Conservation (phyloP, 371 early-diverging fungal genomes). For the Batrachochytrium dendrobatidis region DNA sequence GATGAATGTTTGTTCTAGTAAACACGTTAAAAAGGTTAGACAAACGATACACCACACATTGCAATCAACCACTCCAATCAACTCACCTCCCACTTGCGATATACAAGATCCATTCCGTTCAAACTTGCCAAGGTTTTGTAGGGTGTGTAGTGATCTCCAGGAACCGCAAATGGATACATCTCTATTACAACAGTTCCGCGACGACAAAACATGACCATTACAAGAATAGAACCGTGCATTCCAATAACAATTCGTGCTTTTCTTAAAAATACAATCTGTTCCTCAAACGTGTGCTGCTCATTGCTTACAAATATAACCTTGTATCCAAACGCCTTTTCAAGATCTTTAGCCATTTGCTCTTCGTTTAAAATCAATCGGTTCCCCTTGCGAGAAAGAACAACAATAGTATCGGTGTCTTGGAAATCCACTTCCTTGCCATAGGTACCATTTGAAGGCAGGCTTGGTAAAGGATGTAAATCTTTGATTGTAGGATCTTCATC, state of each 20-base stretch:
- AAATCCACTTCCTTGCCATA: not conserved
- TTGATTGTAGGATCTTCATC: constrained; percentile 18
- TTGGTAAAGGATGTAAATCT: no score
- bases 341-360: constrained; percentile 20
- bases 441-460: not conserved
- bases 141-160: constrained; percentile 42
- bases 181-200: constrained; percentile 41
- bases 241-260: constrained; percentile 38
- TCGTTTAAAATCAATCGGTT: constrained; percentile 47
- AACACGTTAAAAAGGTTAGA: not conserved
- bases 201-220: constrained; percentile 44
- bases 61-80: not conserved
- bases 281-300: constrained; percentile 40
- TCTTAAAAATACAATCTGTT: constrained; percentile 36
- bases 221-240: constrained; percentile 45
- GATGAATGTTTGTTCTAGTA: constrained; percentile 28
- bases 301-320: constrained; percentile 35
- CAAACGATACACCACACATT: not conserved
- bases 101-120: constrained; percentile 38
- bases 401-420: constrained; percentile 26
- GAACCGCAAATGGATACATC: constrained; percentile 44
- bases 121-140: constrained; percentile 39
- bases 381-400: constrained; percentile 31
- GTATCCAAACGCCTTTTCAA: constrained; percentile 17
- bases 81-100: constrained; percentile 42